Conservation (phyloP, 805 yeast genomes). For the Candida pseudoglaebosa region DNA sequence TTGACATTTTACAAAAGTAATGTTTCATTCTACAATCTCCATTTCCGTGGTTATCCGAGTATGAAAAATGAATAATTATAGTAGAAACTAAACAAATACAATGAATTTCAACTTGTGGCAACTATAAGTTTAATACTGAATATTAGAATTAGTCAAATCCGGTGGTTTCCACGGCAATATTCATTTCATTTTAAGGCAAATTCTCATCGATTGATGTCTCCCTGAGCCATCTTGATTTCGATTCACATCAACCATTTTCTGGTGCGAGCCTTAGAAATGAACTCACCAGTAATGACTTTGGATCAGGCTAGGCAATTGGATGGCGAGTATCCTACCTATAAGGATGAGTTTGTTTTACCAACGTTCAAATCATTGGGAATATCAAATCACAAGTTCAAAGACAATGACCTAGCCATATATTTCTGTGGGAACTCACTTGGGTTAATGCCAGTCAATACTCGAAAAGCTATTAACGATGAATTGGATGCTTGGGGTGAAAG, state of each 20-base stretch:
- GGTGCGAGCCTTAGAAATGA: slow-evolving; percentile 2
- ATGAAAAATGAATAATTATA: too few relatives aligned
- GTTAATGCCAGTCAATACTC: slow-evolving; percentile 69
- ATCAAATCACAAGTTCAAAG: slow-evolving; percentile 13
- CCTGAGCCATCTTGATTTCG: not conserved
- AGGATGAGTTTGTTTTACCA: slow-evolving; percentile 58
- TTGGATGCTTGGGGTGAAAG: slow-evolving; percentile 76
- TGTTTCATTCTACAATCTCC: too few relatives aligned
- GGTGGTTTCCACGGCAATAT: too few relatives aligned
- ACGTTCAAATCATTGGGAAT: slow-evolving; percentile 61
- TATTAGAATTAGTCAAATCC: too few relatives aligned
- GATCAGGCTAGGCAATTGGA: slow-evolving; percentile 34
- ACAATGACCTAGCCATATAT: slow-evolving; percentile 42
- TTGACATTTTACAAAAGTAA: too few relatives aligned
- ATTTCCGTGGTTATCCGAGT: too few relatives aligned
- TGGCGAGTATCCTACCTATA: slow-evolving; percentile 30
- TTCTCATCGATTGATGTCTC: too few relatives aligned
- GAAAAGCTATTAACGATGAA: slow-evolving; percentile 57
- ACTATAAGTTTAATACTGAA: too few relatives aligned
- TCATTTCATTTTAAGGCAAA: too few relatives aligned
- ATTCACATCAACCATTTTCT: not conserved
- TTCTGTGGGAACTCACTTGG: slow-evolving; percentile 95
- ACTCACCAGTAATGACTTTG: slow-evolving; percentile 10
- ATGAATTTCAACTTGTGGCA: too few relatives aligned
- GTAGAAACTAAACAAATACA: too few relatives aligned